A percentile compares a stretch with the other conserved stretches of the same genome.
Conservation (phyloP, 2,329 filamentous ascomycete genomes). For the Ceratocystis albifundus region DNA sequence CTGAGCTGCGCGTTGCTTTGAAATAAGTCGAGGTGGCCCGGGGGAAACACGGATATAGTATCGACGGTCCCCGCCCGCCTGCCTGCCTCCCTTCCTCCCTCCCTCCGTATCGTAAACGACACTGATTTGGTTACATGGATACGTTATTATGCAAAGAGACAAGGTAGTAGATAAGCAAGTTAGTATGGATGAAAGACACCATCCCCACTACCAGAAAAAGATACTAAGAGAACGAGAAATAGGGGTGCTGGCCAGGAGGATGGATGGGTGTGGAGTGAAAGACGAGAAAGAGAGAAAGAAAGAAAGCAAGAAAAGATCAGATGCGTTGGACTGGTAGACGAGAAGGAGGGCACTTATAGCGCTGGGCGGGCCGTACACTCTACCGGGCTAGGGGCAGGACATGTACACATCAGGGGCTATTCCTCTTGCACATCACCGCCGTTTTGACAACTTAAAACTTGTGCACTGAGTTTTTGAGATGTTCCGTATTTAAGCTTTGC, state of each 20-base stretch:
- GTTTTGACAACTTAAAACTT: neutral
- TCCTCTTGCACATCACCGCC: neutral
- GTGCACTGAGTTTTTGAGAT: neutral
- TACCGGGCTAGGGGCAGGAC: neutral
- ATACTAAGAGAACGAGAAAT: too few relatives aligned
- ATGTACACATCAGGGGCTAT: conserved; percentile 3
- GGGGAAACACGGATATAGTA: neutral
- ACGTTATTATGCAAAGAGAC: neutral
- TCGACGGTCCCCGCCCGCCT: neutral
- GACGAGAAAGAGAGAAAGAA: too few relatives aligned
- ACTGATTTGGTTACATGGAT: neutral
- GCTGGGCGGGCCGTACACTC: too few relatives aligned
- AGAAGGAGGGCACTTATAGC: neutral
- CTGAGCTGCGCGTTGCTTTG: neutral
- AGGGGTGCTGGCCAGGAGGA: too few relatives aligned
- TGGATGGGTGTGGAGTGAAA: neutral
- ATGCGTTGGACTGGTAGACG: neutral
- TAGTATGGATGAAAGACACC: neutral
- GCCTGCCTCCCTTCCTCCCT: neutral
- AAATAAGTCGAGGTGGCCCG: neutral
- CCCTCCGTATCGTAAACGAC: neutral
- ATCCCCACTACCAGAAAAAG: too few relatives aligned
- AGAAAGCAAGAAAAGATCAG: neutral
- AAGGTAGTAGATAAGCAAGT: neutral
- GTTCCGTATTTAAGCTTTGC: neutral